Conservation (phyloP, 2,329 filamentous ascomycete genomes). For the Tolypocladium paradoxum region DNA sequence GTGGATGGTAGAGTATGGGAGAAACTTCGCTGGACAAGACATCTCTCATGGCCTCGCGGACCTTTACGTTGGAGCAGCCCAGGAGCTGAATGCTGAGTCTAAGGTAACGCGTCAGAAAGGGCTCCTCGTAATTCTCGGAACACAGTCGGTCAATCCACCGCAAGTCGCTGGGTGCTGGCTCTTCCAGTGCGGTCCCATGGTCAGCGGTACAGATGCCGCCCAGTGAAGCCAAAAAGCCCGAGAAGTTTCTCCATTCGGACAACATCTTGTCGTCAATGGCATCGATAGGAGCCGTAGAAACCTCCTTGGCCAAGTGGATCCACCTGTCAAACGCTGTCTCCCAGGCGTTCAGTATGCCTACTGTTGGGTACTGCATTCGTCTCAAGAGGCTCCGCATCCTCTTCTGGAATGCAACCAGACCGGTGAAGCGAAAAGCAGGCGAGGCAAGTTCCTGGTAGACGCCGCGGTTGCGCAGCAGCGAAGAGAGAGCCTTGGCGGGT, state of each 20-base stretch:
- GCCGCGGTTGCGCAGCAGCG: conserved; percentile 48
- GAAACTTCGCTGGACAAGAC: conserved; percentile 56
- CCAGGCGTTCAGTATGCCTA: conserved; percentile 59
- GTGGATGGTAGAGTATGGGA: conserved; percentile 46
- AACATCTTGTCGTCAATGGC: conserved; percentile 43
- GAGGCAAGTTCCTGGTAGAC: conserved; percentile 53
- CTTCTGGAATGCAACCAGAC: conserved; percentile 60
- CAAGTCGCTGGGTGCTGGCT: conserved; percentile 43
- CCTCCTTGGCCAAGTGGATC: conserved; percentile 52
- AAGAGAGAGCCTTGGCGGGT: conserved; percentile 36
- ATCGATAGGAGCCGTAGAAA: conserved; percentile 42
- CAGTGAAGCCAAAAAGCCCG: conserved; percentile 56
- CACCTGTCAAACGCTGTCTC: conserved; percentile 55
- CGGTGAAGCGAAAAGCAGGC: conserved; percentile 54
- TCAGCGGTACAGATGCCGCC: conserved; percentile 56
- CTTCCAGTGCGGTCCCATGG: conserved; percentile 45
- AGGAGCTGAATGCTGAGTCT: conserved; percentile 54
- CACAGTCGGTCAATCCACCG: conserved; percentile 55
- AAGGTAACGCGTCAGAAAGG: conserved; percentile 49
- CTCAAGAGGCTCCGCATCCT: conserved; percentile 48
- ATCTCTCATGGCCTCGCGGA: conserved; percentile 57
- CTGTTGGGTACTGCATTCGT: conserved; percentile 49
- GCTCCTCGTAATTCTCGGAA: conserved; percentile 49
- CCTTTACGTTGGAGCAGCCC: conserved; percentile 51
- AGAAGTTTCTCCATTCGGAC: conserved; percentile 58